Evolutionary conservation across 176 grass and related monocot species (phyloP), one percentile per base, ranked within the genome.

Genomic region (Aechmea fasciata): DNA sequence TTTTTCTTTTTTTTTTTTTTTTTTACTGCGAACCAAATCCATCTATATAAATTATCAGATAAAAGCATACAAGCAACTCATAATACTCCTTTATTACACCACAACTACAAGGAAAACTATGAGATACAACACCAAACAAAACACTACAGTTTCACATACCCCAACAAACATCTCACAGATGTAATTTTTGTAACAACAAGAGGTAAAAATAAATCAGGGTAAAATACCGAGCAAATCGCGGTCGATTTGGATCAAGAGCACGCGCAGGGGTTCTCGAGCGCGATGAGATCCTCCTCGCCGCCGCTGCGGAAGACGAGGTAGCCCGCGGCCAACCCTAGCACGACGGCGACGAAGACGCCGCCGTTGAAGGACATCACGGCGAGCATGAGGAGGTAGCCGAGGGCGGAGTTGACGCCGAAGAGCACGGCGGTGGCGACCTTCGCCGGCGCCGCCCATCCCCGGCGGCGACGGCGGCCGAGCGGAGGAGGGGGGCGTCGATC

Each of bases 361-460:
- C 65, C 84, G 85, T 99, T 99, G 84, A 99, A 99, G 11, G 94
- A 99, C 94, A 99, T 99, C 71, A 99, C 79, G 65, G 87, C 82
- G 29, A 99, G 82, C 94, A 99, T 99, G 71, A 99, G 87, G 68
- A 99, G 82, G 80, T 99, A 99, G 0, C 89, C 94, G 3, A 99
- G 73, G 14, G 63, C 89, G 9, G 94, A 85, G 83, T 99, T 99
- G 51, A 99, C 77, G 20, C 86, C 86, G 71, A 99, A 99, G 9
- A 93, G 65, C n/a, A 84, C 59, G 24, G 89, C 81, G 20, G 80
- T 80, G 10, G 72, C 77, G n/a, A 71, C 11, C 52, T 71, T 75
- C 52, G 84, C 74, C 3, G 68, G 57, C 41, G 9, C 29, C 59
- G 57, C 33, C 33, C 33, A 41, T 41, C 3, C 14, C 23, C 57